phyloP scores from a whole-genome alignment of 768 basidiomycete genomes.

The Mycena chlorophos region DNA sequence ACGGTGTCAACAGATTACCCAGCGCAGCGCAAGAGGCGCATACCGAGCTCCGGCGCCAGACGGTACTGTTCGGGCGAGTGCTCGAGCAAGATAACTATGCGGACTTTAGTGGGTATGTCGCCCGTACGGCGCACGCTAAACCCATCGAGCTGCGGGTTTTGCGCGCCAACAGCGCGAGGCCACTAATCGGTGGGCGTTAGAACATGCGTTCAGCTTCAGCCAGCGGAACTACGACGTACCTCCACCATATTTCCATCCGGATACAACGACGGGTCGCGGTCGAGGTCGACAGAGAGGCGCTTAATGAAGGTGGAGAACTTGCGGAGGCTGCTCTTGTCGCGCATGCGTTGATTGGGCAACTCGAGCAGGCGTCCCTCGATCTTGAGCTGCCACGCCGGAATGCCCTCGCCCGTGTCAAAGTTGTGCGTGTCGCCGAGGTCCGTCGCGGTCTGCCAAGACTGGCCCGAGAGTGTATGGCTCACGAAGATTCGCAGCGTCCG shows the following conservation, averaged over 20 bases:
- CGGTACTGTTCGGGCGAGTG: slow-evolving; percentile 88
- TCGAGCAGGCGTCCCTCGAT: slow-evolving; percentile 87
- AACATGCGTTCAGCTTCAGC: no score
- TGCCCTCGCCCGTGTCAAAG: slow-evolving; percentile 83
- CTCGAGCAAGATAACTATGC: slow-evolving; percentile 83
- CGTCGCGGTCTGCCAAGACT: slow-evolving; percentile 76
- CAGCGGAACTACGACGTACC: no score
- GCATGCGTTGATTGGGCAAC: slow-evolving; percentile 59
- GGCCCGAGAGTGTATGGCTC: slow-evolving; percentile 83
- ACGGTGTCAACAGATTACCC: slow-evolving; percentile 2
- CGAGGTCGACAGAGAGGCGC: slow-evolving; percentile 82
- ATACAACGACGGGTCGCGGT: slow-evolving; percentile 78
- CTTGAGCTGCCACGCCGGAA: slow-evolving; percentile 86
- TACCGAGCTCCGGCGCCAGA: slow-evolving; percentile 74
- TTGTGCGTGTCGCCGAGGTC: slow-evolving; percentile 45
- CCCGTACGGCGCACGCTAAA: slow-evolving; percentile 84
- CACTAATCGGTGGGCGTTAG: no score
- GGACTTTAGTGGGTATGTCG: slow-evolving; percentile 72
- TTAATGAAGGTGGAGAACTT: slow-evolving; percentile 89
- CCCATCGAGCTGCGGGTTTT: slow-evolving; percentile 73
- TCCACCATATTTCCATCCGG: slow-evolving; percentile 88
- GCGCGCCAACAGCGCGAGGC: slow-evolving; percentile 55
- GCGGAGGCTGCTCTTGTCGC: slow-evolving; percentile 61
- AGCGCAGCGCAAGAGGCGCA: slow-evolving; percentile 10
- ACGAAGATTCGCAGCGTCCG: slow-evolving; percentile 84